Conservation (phyloP, 352 stramenopile species). For the Pythium aristosporum region DNA sequence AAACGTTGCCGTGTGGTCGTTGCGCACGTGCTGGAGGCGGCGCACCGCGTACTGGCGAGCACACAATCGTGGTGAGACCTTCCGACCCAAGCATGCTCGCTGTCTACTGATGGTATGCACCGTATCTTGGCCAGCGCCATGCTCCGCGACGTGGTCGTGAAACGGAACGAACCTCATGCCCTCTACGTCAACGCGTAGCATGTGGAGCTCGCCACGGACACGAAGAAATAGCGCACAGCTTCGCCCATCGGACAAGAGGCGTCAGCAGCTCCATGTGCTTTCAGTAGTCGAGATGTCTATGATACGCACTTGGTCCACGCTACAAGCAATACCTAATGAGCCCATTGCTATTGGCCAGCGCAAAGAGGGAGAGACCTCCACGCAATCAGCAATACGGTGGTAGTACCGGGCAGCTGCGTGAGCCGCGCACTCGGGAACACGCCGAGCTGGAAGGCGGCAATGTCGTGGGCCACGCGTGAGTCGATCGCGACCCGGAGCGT, state of each 20-base stretch:
- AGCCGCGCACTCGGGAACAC: slow-evolving; percentile 45
- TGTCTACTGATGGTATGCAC: slow-evolving; percentile 7
- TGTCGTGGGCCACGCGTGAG: slow-evolving; percentile 42
- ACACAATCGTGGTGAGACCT: not conserved
- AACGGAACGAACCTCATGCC: slow-evolving; percentile 26
- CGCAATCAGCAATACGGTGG: too few species aligned
- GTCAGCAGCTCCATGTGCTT: too few species aligned
- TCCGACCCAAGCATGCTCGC: too few species aligned
- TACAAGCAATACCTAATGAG: not conserved
- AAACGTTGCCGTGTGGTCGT: slow-evolving; percentile 17
- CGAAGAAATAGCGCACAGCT: slow-evolving; percentile 35
- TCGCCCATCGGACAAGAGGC: not conserved
- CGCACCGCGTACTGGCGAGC: slow-evolving; percentile 43
- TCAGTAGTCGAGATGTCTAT: not conserved
- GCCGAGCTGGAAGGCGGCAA: slow-evolving; percentile 44
- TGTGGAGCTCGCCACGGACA: slow-evolving; percentile 21
- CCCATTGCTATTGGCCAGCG: not conserved
- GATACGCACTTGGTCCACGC: slow-evolving; percentile 31
- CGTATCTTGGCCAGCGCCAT: slow-evolving; percentile 7
- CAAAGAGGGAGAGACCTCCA: too few species aligned
- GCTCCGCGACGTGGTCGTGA: slow-evolving; percentile 7
- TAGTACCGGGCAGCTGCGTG: slow-evolving; percentile 44
- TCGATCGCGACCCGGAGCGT: slow-evolving; percentile 39
- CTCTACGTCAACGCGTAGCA: slow-evolving; percentile 26
- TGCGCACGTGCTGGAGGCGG: slow-evolving; percentile 34